phyloP scores from a whole-genome alignment of 2,329 filamentous ascomycete genomes.

The Monosporascus cannonballus region DNA sequence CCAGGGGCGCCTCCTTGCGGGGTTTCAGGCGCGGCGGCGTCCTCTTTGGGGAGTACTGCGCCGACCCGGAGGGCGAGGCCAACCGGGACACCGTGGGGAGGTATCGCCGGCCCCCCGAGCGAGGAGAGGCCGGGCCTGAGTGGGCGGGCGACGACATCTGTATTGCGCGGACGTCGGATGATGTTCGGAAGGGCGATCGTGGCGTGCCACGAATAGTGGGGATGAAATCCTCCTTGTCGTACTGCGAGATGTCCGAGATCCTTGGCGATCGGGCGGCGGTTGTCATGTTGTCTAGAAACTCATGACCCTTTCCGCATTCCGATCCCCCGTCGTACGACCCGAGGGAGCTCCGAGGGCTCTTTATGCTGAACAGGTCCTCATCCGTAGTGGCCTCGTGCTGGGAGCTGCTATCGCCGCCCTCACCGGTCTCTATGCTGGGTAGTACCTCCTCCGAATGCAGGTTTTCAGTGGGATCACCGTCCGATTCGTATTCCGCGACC shows the following conservation, averaged over 20 bases:
- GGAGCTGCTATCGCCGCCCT: conserved; percentile 38
- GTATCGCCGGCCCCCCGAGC: conserved; percentile 41
- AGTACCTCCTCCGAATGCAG: conserved; percentile 5
- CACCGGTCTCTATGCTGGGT: conserved; percentile 16
- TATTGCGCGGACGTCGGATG: conserved; percentile 62
- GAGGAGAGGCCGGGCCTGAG: conserved; percentile 47
- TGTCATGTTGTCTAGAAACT: conserved; percentile 25
- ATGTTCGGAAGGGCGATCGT: conserved; percentile 61
- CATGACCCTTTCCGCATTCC: conserved; percentile 22
- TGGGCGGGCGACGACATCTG: conserved; percentile 64
- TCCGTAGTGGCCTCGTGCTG: conserved; percentile 42
- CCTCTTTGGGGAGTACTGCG: conserved; percentile 50
- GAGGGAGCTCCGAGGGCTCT: conserved; percentile 50
- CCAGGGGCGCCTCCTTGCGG: conserved; percentile 58
- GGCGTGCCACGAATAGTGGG: conserved; percentile 52
- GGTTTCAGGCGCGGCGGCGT: conserved; percentile 52
- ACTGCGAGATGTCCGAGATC: conserved; percentile 47
- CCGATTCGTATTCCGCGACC: neutral
- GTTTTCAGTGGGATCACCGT: no score
- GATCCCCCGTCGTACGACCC: conserved; percentile 39
- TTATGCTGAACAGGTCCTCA: conserved; percentile 54
- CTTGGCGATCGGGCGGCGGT: conserved; percentile 32
- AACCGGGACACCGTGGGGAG: conserved; percentile 48
- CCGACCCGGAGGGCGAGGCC: conserved; percentile 46
- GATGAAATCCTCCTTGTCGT: conserved; percentile 39